Percentiles rank a stretch among this genome's conserved stretches.
Conservation (phyloP, 805 yeast genomes). For the Saccharomycopsis amapae region DNA sequence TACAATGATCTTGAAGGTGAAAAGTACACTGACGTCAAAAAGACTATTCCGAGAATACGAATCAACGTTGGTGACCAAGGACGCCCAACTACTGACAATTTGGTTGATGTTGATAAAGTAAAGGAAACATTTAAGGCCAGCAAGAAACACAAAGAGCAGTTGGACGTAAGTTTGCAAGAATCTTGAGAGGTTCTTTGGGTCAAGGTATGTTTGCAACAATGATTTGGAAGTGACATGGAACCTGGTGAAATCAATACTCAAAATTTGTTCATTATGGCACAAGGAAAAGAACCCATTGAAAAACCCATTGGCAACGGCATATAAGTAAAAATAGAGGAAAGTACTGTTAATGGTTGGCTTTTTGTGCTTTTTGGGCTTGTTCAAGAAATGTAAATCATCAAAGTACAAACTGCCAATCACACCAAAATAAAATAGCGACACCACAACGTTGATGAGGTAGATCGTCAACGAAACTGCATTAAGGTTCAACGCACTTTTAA, state of each 20-base stretch:
- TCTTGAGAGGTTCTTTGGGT: not conserved
- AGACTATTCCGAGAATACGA: not conserved
- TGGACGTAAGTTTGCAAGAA: not conserved
- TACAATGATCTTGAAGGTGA: constrained; percentile 5
- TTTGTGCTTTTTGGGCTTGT: constrained; percentile 10
- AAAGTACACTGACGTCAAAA: not conserved
- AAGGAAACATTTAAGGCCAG: not conserved
- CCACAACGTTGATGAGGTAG: too few relatives aligned
- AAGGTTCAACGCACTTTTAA: not conserved
- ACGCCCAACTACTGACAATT: not conserved
- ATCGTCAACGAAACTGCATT: too few relatives aligned
- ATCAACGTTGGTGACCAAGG: not conserved
- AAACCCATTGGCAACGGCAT: constrained; percentile 2
- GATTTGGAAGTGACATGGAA: constrained; percentile 3
- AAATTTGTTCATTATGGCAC: constrained; percentile 10
- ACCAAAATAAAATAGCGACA: too few relatives aligned
- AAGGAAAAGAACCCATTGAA: constrained; percentile 2
- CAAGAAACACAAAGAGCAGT: not conserved
- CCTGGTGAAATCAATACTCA: constrained; percentile 7
- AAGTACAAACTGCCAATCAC: too few relatives aligned
- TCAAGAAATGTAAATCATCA: not conserved
- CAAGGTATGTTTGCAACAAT: constrained; percentile 1
- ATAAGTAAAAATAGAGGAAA: constrained; percentile 12
- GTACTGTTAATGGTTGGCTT: constrained; percentile 12
- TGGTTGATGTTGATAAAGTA: constrained; percentile 4